Evolutionary conservation across 257 asterid genomes (phyloP).

Genomic region (Nicotiana tomentosiformis): DNA sequence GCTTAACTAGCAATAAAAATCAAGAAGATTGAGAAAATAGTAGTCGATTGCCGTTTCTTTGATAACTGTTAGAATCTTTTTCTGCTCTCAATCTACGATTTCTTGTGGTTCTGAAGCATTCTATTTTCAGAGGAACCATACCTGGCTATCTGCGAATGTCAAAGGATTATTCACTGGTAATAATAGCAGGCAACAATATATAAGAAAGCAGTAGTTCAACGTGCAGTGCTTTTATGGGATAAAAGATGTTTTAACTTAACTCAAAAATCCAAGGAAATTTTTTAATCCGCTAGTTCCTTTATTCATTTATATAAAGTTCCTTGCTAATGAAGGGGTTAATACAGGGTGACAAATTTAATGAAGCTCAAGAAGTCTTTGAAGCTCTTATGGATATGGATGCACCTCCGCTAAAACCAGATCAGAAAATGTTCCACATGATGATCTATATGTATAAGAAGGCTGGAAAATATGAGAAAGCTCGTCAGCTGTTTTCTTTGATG

Average conservation of each 20-base stretch:
- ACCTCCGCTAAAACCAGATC: conserved; percentile 86
- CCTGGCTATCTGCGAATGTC: background rate
- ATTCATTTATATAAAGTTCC: background rate
- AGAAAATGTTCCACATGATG: conserved; percentile 98
- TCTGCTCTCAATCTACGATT: background rate
- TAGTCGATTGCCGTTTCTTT: background rate
- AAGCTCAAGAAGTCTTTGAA: conserved; percentile 86
- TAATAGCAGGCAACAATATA: background rate
- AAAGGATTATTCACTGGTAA: background rate
- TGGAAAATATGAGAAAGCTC: conserved; percentile 74
- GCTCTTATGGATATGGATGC: conserved; percentile 52
- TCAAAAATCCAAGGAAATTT: background rate
- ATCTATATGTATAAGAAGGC: conserved; percentile 91
- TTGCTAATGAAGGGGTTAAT: conserved; percentile 15
- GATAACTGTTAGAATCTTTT: background rate
- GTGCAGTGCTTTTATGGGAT: background rate
- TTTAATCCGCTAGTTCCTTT: background rate
- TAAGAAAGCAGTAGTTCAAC: background rate
- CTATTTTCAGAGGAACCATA: background rate
- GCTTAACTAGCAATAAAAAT: background rate
- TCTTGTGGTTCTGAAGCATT: background rate
- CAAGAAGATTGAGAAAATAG: background rate
- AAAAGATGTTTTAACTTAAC: background rate
- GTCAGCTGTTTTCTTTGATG: conserved; percentile 70
- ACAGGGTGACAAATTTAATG: conserved; percentile 77